Evolutionary conservation across 2,329 filamentous ascomycete species (phyloP).

Genomic region (Ceratocystis ficicola): DNA sequence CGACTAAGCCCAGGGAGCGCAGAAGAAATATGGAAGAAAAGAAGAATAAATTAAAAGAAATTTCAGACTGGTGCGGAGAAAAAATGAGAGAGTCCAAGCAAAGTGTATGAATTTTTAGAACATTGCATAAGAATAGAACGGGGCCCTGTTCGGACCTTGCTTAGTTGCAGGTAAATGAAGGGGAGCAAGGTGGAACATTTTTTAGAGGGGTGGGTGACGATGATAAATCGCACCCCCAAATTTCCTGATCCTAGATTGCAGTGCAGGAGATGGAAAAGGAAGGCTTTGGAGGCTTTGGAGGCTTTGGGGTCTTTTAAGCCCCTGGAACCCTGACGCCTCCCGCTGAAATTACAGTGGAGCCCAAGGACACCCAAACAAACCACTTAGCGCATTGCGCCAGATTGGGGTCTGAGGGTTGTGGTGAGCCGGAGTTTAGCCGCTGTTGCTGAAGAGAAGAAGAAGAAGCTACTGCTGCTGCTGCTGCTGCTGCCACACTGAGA

Average conservation of each 20-base stretch:
- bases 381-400: neutral
- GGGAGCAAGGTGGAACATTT: neutral
- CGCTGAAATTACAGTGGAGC: slow-evolving; percentile 8
- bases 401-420: neutral
- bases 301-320: neutral
- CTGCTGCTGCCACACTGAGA: too few relatives aligned
- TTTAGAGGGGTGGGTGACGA: neutral
- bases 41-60: slow-evolving; percentile 11
- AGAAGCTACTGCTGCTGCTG: too few relatives aligned
- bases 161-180: slow-evolving; percentile 8
- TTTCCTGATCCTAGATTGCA: neutral
- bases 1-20: neutral
- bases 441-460: neutral
- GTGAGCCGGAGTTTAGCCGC: neutral
- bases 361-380: neutral
- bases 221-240: neutral
- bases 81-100: neutral
- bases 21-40: slow-evolving; percentile 7
- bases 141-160: neutral
- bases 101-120: slow-evolving; percentile 11
- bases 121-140: slow-evolving; percentile 11
- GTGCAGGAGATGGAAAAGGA: neutral
- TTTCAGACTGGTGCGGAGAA: neutral
- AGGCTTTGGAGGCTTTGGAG: neutral
- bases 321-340: neutral